These are phyloP conservation scores for Penicillium herquei DNA, from an alignment of 495 filamentous ascomycete genomes.

Conservation along the genomic window DNA sequence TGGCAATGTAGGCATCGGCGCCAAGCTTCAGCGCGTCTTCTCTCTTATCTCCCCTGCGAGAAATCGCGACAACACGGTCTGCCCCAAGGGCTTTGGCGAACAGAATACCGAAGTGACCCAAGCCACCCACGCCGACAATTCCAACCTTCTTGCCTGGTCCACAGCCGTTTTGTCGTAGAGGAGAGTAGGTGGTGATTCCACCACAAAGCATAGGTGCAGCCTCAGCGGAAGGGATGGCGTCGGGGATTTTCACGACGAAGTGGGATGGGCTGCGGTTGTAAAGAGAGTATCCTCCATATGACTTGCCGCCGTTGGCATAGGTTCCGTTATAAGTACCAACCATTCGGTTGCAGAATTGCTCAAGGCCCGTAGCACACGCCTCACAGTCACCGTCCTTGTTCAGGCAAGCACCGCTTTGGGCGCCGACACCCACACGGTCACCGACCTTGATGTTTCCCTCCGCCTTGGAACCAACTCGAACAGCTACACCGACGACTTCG, in stretches of 20 bases:
- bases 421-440: conserved; percentile 85
- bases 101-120: conserved; percentile 69
- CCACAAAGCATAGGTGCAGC: conserved; percentile 87
- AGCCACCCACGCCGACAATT: conserved; percentile 78
- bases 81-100: conserved; percentile 67
- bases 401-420: conserved; percentile 72
- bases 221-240: conserved; percentile 50
- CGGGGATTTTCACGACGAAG: conserved; percentile 81
- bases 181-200: conserved; percentile 75
- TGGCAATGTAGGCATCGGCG: conserved; percentile 73
- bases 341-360: conserved; percentile 64
- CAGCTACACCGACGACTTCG: conserved; percentile 77
- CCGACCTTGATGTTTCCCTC: conserved; percentile 65
- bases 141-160: conserved; percentile 83
- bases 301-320: conserved; percentile 56
- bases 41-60: conserved; percentile 63
- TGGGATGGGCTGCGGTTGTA: conserved; percentile 70
- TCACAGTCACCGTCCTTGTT: conserved; percentile 58
- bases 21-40: conserved; percentile 64
- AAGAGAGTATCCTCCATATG: conserved; percentile 67
- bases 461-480: conserved; percentile 69
- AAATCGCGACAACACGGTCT: conserved; percentile 79
- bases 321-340: conserved; percentile 47
- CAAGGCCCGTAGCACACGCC: conserved; percentile 59
- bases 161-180: conserved; percentile 67